Conservation (phyloP, 192 early-diverging fungal genomes). For the Allomyces javanicus region DNA sequence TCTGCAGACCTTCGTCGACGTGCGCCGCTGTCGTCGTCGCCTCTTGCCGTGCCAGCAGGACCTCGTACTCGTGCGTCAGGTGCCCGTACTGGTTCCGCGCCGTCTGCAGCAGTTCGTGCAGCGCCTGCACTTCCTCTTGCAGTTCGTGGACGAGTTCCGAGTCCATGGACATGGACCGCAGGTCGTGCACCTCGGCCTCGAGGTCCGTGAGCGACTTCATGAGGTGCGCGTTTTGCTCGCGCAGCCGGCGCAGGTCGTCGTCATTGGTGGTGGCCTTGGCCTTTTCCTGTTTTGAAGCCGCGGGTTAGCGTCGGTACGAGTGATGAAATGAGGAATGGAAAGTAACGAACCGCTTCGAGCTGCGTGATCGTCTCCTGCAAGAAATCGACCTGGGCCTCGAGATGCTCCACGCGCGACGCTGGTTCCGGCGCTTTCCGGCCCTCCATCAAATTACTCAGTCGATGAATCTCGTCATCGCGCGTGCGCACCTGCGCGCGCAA, state of each 20-base stretch:
- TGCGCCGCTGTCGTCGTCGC: too few relatives aligned
- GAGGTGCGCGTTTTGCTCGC: neutral
- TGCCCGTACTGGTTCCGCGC: neutral
- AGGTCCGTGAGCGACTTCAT: neutral
- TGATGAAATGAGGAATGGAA: neutral
- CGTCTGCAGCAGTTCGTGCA: neutral
- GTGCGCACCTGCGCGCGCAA: neutral
- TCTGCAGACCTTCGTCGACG: too few relatives aligned
- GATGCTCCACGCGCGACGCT: neutral
- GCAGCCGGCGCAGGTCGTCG: neutral
- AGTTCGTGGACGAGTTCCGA: neutral
- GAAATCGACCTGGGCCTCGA: neutral
- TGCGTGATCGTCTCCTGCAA: neutral
- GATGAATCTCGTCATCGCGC: neutral
- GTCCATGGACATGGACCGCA: neutral
- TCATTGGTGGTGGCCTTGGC: too few relatives aligned
- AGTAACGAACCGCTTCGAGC: neutral
- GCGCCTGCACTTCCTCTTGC: neutral
- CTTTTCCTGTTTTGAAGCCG: neutral
- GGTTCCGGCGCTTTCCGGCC: neutral
- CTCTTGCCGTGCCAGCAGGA: too few relatives aligned
- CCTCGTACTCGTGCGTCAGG: neutral
- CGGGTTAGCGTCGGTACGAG: neutral
- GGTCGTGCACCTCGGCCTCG: neutral
- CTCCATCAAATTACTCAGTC: neutral